A percentile compares a stretch with the other conserved stretches of the same genome.
Conservation (phyloP, 2,329 filamentous ascomycete genomes). For the Helminthosporium solani region DNA sequence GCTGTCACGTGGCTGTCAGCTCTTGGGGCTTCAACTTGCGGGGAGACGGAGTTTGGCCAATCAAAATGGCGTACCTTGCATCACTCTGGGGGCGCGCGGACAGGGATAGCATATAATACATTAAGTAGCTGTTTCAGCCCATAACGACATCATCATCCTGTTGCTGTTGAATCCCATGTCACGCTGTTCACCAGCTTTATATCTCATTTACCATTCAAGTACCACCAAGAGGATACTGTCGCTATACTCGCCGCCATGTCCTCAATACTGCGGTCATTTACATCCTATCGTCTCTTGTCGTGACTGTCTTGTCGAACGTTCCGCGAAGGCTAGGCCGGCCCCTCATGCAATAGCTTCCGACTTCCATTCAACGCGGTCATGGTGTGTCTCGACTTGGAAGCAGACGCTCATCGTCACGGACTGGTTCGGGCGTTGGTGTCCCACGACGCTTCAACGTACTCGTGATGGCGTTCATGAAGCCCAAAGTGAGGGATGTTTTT, state of each 20-base stretch:
- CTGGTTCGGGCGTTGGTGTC: conserved; percentile 8
- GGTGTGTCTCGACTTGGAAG: conserved; percentile 10
- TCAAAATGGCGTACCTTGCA: conserved; percentile 31
- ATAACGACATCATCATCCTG: background rate
- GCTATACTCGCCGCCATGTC: background rate
- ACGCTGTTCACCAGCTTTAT: background rate
- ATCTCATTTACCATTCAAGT: background rate
- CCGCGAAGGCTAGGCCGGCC: background rate
- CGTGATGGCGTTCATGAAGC: conserved; percentile 23
- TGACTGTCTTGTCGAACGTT: background rate
- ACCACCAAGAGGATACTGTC: background rate
- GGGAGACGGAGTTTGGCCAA: conserved; percentile 24
- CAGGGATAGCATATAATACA: conserved; percentile 4
- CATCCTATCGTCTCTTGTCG: background rate
- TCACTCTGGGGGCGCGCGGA: conserved; percentile 2
- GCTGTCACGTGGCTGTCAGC: conserved; percentile 19
- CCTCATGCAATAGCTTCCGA: background rate
- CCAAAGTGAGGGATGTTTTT: conserved; percentile 15
- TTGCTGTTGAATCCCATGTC: background rate
- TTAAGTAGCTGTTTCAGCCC: conserved; percentile 3
- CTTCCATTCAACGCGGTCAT: background rate
- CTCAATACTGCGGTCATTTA: background rate
- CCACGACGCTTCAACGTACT: conserved; percentile 28
- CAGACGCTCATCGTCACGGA: conserved; percentile 3
- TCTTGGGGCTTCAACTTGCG: conserved; percentile 23